Evolutionary conservation across 208 protist genomes (phyloP), one percentile per base, ranked within the genome.

Genomic region (Leishmania mexicana): DNA sequence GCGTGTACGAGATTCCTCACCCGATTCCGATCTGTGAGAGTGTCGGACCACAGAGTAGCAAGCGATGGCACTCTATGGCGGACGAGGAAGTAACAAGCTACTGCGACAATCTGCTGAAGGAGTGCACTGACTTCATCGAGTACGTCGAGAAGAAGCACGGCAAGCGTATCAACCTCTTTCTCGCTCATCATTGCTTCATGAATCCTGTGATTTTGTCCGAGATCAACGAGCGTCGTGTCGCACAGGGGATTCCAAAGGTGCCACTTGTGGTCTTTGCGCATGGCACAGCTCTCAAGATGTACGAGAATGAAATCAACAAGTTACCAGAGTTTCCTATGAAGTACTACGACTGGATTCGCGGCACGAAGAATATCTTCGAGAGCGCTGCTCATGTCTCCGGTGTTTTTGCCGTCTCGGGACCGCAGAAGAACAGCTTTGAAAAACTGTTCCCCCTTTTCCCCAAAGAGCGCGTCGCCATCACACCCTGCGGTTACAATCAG

Each of bases 171-270:
- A 87, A 94, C 64, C 80, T 95, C 53, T 95, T 95, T 67, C 67
- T 95, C 42, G 92, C 90, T 17, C 92, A 95, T 68, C 92, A 95
- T 81, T 90, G 84, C 80, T 95, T 95, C 84, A 93, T 94, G 90
- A 95, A 95, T 76, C 92, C 92, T 2, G 88, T 93, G n/a, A 93
- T 95, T 51, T 79, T 95, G 77, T 83, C 83, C 21, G 77, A 92
- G 62, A 91, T 95, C 70, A 94, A 94, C 82, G 85, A 84, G 24
- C 76, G 76, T n/a, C 87, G 92, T 53, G 78, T 62, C 11, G 84
- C 81, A 2, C 78, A 81, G 31, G 92, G 92, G 5, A 87, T 88
- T 75, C 51, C 82, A 13, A 51, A 79, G 38, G 92, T 91, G 24
- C 92, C 92, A 15, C 79, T 95, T 28, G 87, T 92, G 11, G 89